Percentiles rank a stretch among this genome's conserved stretches.
Evolutionary conservation across 1,284 basidiomycete species (phyloP).

Genomic region (Anthracocystis panici-leucophaei): DNA sequence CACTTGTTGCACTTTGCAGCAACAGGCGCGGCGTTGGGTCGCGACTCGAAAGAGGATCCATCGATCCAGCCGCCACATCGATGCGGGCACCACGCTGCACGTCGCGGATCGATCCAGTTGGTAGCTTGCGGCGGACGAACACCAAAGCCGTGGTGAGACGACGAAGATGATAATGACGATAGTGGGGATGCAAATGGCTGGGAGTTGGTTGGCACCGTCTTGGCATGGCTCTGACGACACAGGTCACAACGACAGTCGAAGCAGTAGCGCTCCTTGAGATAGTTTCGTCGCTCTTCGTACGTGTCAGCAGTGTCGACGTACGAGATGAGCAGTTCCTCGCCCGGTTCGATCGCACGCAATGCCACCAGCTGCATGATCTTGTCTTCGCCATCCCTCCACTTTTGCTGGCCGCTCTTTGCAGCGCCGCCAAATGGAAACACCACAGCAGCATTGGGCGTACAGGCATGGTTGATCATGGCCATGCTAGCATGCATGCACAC

Average conservation of each 20-base stretch:
- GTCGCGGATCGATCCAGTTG: constrained; percentile 76
- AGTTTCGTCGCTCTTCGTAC: constrained; percentile 75
- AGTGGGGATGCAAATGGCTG: constrained; percentile 32
- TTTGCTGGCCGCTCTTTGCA: constrained; percentile 63
- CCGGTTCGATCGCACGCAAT: constrained; percentile 69
- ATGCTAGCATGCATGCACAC: constrained; percentile 81
- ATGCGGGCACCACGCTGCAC: constrained; percentile 75
- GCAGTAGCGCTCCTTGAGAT: constrained; percentile 79
- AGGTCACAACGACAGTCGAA: constrained; percentile 80
- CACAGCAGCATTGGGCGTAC: constrained; percentile 87
- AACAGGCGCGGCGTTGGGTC: not conserved
- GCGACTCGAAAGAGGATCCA: constrained; percentile 71
- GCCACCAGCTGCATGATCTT: constrained; percentile 74
- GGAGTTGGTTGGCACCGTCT: constrained; percentile 8
- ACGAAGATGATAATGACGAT: constrained; percentile 20
- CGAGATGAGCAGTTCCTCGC: constrained; percentile 73
- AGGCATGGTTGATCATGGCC: constrained; percentile 91
- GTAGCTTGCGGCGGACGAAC: constrained; percentile 11
- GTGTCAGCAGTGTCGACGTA: constrained; percentile 86
- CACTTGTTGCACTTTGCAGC: constrained; percentile 71
- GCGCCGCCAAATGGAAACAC: constrained; percentile 78
- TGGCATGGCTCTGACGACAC: constrained; percentile 72
- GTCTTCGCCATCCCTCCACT: constrained; percentile 31
- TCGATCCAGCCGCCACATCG: constrained; percentile 61
- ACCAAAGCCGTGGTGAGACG: constrained; percentile 23